Evolutionary conservation across 2,329 filamentous ascomycete genomes (phyloP).

Genomic region (Claviceps cyperi): DNA sequence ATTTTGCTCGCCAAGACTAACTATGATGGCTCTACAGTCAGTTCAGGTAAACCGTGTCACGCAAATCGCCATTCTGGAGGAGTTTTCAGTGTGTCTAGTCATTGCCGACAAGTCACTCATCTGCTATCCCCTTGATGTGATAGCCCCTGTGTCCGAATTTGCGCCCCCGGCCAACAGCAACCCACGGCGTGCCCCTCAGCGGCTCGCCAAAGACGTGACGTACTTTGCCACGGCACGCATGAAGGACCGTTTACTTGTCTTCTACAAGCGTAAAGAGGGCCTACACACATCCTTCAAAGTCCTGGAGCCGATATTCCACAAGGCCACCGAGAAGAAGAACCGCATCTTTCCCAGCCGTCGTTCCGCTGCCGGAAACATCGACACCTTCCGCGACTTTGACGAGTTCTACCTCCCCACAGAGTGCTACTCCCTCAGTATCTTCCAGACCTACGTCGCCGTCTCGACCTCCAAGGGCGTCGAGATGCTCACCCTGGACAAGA

Average conservation of each 20-base stretch:
- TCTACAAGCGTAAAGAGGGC: constrained; percentile 93
- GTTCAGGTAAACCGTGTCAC: constrained; percentile 68
- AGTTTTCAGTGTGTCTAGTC: constrained; percentile 84
- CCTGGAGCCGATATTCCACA: constrained; percentile 88
- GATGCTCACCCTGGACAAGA: constrained; percentile 92
- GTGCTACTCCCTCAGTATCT: constrained; percentile 88
- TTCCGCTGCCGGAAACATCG: constrained; percentile 56
- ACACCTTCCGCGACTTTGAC: constrained; percentile 96
- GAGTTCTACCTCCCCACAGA: constrained; percentile 97
- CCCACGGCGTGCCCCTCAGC: constrained; percentile 74
- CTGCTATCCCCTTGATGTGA: constrained; percentile 82
- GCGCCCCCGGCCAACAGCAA: constrained; percentile 54
- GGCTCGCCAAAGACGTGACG: constrained; percentile 81
- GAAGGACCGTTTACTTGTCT: constrained; percentile 89
- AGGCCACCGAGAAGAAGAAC: constrained; percentile 70
- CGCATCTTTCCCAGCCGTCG: constrained; percentile 48
- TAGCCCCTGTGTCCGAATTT: constrained; percentile 50
- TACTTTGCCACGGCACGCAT: constrained; percentile 94
- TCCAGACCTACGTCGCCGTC: constrained; percentile 86
- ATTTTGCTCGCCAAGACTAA: not conserved
- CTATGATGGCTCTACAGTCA: constrained; percentile 34
- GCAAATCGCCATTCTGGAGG: constrained; percentile 87
- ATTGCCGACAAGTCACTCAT: constrained; percentile 85
- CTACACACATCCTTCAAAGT: constrained; percentile 93
- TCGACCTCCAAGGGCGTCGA: constrained; percentile 87